Base-by-base conservation (phyloP, 148 eudicot genomes). In the Rhododendron henanense region DNA sequence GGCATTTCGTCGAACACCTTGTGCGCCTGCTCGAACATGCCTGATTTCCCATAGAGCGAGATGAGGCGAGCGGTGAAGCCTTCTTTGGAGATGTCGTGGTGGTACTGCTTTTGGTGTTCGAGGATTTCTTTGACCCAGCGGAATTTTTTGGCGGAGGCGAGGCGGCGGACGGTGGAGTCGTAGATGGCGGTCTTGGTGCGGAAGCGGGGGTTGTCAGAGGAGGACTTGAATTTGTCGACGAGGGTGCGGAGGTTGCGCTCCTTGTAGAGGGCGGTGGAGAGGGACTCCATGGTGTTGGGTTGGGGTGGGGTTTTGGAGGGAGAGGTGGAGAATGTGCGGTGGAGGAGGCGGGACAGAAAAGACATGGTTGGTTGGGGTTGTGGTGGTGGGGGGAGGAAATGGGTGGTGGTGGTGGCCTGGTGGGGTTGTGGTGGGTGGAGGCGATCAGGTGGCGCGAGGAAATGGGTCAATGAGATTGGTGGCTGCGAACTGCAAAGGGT, bases 1-100 rank as follows among this genome's bases (percentile, higher is more conserved):
- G 93, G 90, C 97, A 94, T 92, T 93, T 94, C 94, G 23, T 94
- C 97, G 84, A 93, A 94, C 92, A 94, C 84, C 85, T 93, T 87
- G 51, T 31, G 83, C 9, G 97, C 97, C 67, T 92, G 90, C 45
- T 91, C 90, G 84, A 91, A 88, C 97, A 95, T 93, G 3, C 93
- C 90, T 0, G 90, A 84, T 87, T 88, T 89, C 13, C 98, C 97
- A 44, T 95, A 95, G 5, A 94, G 82, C 0, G 77, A 10, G 1
- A 95, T 93, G 10, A 95, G 82, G 16, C 94, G 88, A 39, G 85
- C 87, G 86, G 88, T 53, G 51, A 91, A 67, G 15, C 74, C 74
- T 25, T 94, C 98, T 4, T 78, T 67, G 25, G 85, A 25, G 15
- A 67, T 25, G 33, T 67, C 74, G 25, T 59, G n/a, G 10, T 13